Conservation (phyloP, 768 basidiomycete genomes). For the Lactarius sp. region DNA sequence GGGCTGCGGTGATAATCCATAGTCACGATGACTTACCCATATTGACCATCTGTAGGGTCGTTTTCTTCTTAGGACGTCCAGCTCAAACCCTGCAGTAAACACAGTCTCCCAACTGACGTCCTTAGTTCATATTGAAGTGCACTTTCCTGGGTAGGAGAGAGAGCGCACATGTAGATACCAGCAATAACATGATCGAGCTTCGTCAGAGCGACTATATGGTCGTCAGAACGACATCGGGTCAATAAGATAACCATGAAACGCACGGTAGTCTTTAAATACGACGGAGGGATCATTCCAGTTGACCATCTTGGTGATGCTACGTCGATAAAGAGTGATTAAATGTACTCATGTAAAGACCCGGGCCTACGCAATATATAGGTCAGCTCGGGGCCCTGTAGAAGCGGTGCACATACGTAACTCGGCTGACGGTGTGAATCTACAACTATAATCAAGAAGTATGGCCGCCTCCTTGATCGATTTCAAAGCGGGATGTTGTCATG, state of each 20-base stretch:
- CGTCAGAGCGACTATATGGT: not conserved
- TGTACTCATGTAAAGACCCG: too few relatives aligned
- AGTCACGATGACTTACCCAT: not conserved
- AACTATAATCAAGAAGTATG: too few relatives aligned
- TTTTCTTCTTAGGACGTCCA: not conserved
- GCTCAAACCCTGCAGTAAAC: not conserved
- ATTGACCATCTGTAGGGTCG: not conserved
- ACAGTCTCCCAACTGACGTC: not conserved
- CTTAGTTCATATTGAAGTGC: not conserved
- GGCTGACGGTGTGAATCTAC: too few relatives aligned
- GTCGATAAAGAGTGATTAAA: too few relatives aligned
- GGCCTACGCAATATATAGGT: too few relatives aligned
- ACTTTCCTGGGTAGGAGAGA: not conserved
- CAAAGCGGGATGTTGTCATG: too few relatives aligned
- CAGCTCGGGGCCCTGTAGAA: too few relatives aligned
- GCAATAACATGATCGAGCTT: slow-evolving; percentile 2
- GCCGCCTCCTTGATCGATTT: too few relatives aligned
- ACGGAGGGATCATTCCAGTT: slow-evolving; percentile 10
- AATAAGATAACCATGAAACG: not conserved
- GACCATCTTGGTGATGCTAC: slow-evolving; percentile 7
- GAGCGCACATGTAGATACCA: slow-evolving; percentile 7
- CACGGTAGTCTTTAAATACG: slow-evolving; percentile 6
- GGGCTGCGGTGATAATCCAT: not conserved
- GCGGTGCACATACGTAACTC: too few relatives aligned
- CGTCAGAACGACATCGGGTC: not conserved